These are phyloP conservation scores for Leccinellum albellum DNA, from an alignment of 768 basidiomycete species.

Conservation along the genomic window DNA sequence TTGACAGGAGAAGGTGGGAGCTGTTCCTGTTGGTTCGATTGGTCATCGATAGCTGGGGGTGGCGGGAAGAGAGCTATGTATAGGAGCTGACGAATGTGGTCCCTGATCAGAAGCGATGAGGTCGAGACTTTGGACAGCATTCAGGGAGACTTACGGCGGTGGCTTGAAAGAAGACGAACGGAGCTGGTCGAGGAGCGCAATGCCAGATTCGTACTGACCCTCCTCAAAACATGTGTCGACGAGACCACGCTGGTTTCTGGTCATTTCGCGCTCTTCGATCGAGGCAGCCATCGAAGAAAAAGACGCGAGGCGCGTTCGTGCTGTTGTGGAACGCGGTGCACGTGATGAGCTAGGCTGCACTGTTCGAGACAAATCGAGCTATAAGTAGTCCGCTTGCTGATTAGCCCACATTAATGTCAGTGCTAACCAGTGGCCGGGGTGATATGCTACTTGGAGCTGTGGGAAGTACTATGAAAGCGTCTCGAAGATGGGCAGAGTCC, in stretches of 20 bases:
- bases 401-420: not conserved
- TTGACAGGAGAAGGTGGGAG: slow-evolving; percentile 33
- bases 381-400: not conserved
- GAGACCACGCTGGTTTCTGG: slow-evolving; percentile 45
- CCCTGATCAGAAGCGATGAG: slow-evolving; percentile 33
- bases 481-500: not conserved
- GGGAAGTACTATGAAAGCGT: not conserved
- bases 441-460: not conserved
- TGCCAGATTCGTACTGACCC: slow-evolving; percentile 68
- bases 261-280: slow-evolving; percentile 42
- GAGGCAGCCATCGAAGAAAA: slow-evolving; percentile 7
- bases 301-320: slow-evolving; percentile 9
- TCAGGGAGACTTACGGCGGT: slow-evolving; percentile 44
- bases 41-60: slow-evolving; percentile 15
- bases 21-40: slow-evolving; percentile 19
- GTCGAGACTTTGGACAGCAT: slow-evolving; percentile 9
- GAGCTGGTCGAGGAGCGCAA: slow-evolving; percentile 58
- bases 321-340: slow-evolving; percentile 16
- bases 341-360: slow-evolving; percentile 13
- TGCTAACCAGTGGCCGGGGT: not conserved
- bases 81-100: slow-evolving; percentile 63
- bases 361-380: too few relatives aligned
- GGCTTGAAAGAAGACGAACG: slow-evolving; percentile 57
- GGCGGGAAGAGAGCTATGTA: slow-evolving; percentile 68
- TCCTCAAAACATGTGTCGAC: slow-evolving; percentile 78